These are phyloP conservation scores for Penicillium chermesinum DNA, from an alignment of 495 filamentous ascomycete genomes.

Conservation along the genomic window DNA sequence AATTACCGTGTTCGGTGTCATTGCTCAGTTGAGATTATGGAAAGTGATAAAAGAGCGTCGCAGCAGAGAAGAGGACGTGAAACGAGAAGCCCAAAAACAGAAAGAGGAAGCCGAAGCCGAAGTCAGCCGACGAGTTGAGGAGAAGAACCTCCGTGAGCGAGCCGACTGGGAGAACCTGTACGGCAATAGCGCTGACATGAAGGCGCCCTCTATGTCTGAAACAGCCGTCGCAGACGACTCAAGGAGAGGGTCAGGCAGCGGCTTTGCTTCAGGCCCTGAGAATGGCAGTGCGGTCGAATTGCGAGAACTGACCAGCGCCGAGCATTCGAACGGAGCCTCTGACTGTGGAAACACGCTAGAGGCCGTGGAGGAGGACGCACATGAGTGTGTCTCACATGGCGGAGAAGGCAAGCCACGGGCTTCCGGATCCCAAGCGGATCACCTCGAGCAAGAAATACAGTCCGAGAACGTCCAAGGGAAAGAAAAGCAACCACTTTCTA, in stretches of 20 bases:
- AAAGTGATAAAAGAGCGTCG: conserved; percentile 73
- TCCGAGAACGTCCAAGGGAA: conserved; percentile 1
- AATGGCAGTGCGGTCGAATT: conserved; percentile 37
- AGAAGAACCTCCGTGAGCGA: conserved; percentile 60
- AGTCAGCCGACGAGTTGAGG: conserved; percentile 61
- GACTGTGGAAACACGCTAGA: conserved; percentile 22
- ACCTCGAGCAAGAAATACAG: not conserved
- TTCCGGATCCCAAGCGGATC: not conserved
- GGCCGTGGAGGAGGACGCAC: conserved; percentile 18
- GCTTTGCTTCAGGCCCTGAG: conserved; percentile 15
- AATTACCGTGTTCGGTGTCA: conserved; percentile 65
- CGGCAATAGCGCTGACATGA: conserved; percentile 33
- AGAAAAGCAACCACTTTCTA: not conserved
- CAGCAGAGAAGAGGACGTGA: conserved; percentile 52
- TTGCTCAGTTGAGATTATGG: conserved; percentile 86
- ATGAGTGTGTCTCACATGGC: conserved; percentile 6
- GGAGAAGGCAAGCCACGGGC: conserved; percentile 2
- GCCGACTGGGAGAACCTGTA: conserved; percentile 78
- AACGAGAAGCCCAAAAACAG: conserved; percentile 50
- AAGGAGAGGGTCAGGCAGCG: conserved; percentile 21
- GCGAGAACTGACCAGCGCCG: conserved; percentile 25
- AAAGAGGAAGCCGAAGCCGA: conserved; percentile 68
- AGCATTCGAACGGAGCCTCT: conserved; percentile 18
- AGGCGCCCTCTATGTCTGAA: conserved; percentile 19
- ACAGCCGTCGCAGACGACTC: conserved; percentile 30